Evolutionary conservation across 1,139 yeast species (phyloP).

Genomic region (Eremothecium coryli): DNA sequence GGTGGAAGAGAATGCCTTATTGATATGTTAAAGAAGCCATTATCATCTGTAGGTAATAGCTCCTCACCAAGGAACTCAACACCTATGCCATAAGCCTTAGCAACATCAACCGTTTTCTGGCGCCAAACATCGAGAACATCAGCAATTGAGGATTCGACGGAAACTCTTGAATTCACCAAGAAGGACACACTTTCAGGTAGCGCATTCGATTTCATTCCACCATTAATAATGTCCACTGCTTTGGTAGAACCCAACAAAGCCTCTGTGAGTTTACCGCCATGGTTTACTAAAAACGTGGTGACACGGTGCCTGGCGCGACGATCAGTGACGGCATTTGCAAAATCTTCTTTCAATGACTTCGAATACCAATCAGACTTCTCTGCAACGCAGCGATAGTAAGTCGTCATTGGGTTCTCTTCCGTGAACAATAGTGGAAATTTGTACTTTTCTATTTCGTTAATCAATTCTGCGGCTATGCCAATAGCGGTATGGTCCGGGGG

Average conservation of each 20-base stretch:
- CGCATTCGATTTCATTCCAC: conserved; percentile 62
- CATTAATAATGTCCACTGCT: conserved; percentile 49
- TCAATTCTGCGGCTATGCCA: conserved; percentile 45
- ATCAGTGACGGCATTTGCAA: conserved; percentile 38
- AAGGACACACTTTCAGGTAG: conserved; percentile 59
- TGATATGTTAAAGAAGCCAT: conserved; percentile 37
- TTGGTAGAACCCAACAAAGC: conserved; percentile 50
- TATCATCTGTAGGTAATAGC: conserved; percentile 25
- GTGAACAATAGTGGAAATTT: conserved; percentile 39
- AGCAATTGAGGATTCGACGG: conserved; percentile 40
- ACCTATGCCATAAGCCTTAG: conserved; percentile 41
- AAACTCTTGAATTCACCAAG: conserved; percentile 46
- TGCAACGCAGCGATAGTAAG: conserved; percentile 42
- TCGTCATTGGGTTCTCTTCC: conserved; percentile 39
- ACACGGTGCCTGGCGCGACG: conserved; percentile 36
- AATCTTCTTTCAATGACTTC: conserved; percentile 26
- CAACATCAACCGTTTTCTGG: conserved; percentile 35
- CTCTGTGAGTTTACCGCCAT: conserved; percentile 26
- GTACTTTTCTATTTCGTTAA: conserved; percentile 37
- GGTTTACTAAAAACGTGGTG: conserved; percentile 29
- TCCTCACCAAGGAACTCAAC: conserved; percentile 33
- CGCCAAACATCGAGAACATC: conserved; percentile 37
- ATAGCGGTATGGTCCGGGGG: conserved; percentile 60
- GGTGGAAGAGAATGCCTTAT: conserved; percentile 38
- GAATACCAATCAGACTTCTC: conserved; percentile 31